Evolutionary conservation across 345 rosid genomes (phyloP).

Genomic region (Gossypium mustelinum): DNA sequence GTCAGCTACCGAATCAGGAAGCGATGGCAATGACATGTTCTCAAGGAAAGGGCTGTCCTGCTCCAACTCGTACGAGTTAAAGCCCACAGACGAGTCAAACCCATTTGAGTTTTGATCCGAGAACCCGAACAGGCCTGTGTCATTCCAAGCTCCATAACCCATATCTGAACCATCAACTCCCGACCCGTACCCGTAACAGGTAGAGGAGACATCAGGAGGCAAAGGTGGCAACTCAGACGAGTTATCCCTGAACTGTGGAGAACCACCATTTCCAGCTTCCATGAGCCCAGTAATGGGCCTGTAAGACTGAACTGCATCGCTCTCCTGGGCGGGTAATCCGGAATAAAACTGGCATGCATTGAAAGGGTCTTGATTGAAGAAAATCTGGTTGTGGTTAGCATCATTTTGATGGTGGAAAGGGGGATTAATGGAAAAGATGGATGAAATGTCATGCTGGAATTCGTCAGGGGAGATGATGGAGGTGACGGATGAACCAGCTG

Average conservation of each 20-base stretch:
- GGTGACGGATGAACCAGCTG: slow-evolving; percentile 75
- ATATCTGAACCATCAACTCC: slow-evolving; percentile 21
- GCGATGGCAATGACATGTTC: slow-evolving; percentile 16
- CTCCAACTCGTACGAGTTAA: slow-evolving; percentile 21
- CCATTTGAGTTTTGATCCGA: slow-evolving; percentile 20
- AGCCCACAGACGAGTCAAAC: slow-evolving; percentile 17
- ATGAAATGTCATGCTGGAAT: slow-evolving; percentile 43
- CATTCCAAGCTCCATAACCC: slow-evolving; percentile 38
- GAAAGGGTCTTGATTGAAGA: slow-evolving; percentile 24
- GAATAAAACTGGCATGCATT: slow-evolving; percentile 19
- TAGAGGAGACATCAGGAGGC: slow-evolving; percentile 60
- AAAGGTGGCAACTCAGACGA: slow-evolving; percentile 69
- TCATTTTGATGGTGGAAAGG: slow-evolving; percentile 21
- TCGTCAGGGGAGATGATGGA: slow-evolving; percentile 81
- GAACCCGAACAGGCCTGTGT: slow-evolving; percentile 28
- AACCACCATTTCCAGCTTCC: slow-evolving; percentile 19
- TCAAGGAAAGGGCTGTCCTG: slow-evolving; percentile 31
- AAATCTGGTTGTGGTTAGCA: slow-evolving; percentile 20
- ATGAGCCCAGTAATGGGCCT: slow-evolving; percentile 28
- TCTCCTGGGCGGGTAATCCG: slow-evolving; percentile 16
- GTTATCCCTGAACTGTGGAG: slow-evolving; percentile 21
- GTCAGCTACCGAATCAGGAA: slow-evolving; percentile 27
- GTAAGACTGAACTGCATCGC: slow-evolving; percentile 24
- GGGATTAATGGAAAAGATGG: slow-evolving; percentile 41
- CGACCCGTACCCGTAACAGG: slow-evolving; percentile 41